Percentiles rank a stretch among this genome's conserved stretches.
Evolutionary conservation across 768 basidiomycete species (phyloP).

Genomic region (Termitomyces sp.): DNA sequence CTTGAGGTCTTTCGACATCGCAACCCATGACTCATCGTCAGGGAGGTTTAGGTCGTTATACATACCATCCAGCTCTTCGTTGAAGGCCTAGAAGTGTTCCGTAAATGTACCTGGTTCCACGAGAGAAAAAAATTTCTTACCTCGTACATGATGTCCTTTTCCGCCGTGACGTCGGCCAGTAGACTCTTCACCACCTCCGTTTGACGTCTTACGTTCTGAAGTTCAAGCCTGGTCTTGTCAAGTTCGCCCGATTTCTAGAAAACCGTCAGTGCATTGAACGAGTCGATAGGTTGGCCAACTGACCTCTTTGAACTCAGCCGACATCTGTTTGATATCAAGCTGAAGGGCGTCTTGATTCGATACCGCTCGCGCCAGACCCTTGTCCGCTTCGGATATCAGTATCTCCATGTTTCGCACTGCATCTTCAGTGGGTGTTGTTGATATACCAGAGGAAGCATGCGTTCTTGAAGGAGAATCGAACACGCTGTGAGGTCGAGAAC

Average conservation of each 20-base stretch:
- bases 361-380: conserved; percentile 43
- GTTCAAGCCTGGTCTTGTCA: conserved; percentile 55
- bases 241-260: conserved; percentile 56
- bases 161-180: conserved; percentile 69
- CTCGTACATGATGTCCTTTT: conserved; percentile 93
- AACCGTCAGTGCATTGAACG: not conserved
- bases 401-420: conserved; percentile 44
- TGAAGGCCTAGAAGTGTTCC: conserved; percentile 66
- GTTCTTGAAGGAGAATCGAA: conserved; percentile 25
- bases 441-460: not conserved
- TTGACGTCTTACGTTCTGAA: conserved; percentile 66
- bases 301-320: conserved; percentile 56
- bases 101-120: not conserved
- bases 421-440: conserved; percentile 26
- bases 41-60: conserved; percentile 82
- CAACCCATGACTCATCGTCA: conserved; percentile 77
- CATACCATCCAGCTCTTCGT: conserved; percentile 90
- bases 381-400: conserved; percentile 54
- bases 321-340: conserved; percentile 41
- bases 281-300: conserved; percentile 8
- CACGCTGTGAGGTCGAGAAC: conserved; percentile 38
- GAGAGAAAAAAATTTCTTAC: conserved; percentile 29
- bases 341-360: conserved; percentile 54
- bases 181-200: conserved; percentile 77
- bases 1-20: conserved; percentile 67